Conservation (phyloP, 2,329 filamentous ascomycete genomes). For the Fusarium xylarioides region DNA sequence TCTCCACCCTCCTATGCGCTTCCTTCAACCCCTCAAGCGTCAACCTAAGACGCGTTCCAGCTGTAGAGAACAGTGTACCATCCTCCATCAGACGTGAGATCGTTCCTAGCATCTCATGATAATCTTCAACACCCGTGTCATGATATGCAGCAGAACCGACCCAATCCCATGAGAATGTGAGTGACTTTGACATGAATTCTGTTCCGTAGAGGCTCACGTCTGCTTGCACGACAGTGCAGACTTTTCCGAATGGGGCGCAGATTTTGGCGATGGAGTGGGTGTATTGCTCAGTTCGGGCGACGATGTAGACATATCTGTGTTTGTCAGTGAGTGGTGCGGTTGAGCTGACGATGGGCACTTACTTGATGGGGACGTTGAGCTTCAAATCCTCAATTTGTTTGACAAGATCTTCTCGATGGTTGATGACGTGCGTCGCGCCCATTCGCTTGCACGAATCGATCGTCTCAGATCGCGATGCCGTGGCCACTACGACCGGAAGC, state of each 20-base stretch:
- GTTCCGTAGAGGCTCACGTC: background rate
- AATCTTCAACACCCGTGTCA: background rate
- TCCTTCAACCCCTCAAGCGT: too few relatives aligned
- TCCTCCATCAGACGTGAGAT: background rate
- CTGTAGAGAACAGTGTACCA: background rate
- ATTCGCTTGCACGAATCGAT: background rate
- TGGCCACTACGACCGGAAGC: background rate
- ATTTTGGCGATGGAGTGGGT: background rate
- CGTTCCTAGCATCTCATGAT: background rate
- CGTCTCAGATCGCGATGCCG: background rate
- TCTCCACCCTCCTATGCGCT: background rate
- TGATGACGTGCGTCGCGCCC: background rate
- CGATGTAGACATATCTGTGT: background rate
- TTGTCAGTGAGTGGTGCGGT: rapidly evolving
- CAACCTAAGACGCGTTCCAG: background rate
- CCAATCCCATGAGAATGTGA: background rate
- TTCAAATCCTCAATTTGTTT: background rate
- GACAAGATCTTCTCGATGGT: background rate
- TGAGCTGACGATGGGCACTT: background rate
- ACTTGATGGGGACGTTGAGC: background rate
- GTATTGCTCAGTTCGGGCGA: background rate
- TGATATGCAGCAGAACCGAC: background rate
- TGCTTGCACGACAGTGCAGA: background rate
- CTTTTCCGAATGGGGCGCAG: background rate
- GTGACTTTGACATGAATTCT: background rate